Evolutionary conservation across 1,284 basidiomycete genomes (phyloP), one percentile per base, ranked within the genome.

Genomic region (Apiotrichum gracile): DNA sequence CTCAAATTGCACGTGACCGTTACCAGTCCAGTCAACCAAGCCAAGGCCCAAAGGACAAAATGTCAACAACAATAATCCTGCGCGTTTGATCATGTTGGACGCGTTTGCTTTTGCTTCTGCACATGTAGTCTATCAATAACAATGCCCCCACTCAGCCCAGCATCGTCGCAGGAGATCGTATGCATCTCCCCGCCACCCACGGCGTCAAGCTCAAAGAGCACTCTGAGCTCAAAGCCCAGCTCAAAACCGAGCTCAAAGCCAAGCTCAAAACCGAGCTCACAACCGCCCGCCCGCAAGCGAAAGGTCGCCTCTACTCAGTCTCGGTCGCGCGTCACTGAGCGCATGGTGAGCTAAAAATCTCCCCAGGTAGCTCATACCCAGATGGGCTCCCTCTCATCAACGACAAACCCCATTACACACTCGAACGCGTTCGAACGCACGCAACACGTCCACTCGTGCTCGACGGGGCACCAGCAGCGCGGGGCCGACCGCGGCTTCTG

Each of bases 391-490:
- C 50, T 65, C 13, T 62, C 60, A 5, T 65, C 63, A 34, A 41
- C 57, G 8, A 40, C 45, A 16, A 74, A 74, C 54, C 70, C 70
- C 8, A 68, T 74, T 27, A 72, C 70, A 1, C 69, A 74, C 53
- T 69, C 67, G 10, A 66, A 71, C 45, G 52, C 67, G 22, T 71
- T 68, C 44, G 14, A 37, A 37, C 65, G 69, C 38, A 69, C 70
- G 2, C 65, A 68, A 22, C 69, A 72, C 50, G 67, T 74, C 35
- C 65, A 70, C 17, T 74, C 72, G 2, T 61, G 61, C 37, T 61
- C 70, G 3, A 72, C 68, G 3, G 72, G 72, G 0, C 72, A 74
- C 55, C 72, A 74, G 52, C 64, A 66, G 47, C 66, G 65, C 3
- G 69, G 69, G 47, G 58, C 63, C 17, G 68, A 66, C 39, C 62